Evolutionary conservation across 2,329 filamentous ascomycete genomes (phyloP), one percentile per base, ranked within the genome.

Genomic region (Aspergillus arachidicola): DNA sequence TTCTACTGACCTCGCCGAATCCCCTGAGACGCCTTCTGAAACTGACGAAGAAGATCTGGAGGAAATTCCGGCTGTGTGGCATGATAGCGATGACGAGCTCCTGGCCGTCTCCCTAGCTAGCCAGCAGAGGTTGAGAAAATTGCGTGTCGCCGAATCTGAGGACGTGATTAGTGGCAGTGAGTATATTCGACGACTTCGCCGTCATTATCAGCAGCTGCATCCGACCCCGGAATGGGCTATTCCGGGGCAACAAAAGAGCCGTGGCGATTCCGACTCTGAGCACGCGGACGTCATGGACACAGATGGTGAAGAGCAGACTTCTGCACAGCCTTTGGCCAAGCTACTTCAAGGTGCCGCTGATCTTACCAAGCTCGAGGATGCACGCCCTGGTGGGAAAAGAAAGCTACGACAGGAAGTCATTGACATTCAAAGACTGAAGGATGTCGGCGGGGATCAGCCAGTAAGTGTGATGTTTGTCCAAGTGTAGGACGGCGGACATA

Each of bases 11-110:
- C 60, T 74, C 2, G 65, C 68, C n/a, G 66, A 71, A 19, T 63
- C 68, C 54, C 70, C 82, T 66, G 75, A 79, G 68, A 74, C 75
- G 55, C 75, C 79, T 61, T 75, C 78, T 53, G 75, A 78, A 23
- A 73, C 76, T 46, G 75, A 75, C 3, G 73, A 76, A 5, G 77
- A 79, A 41, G 74, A 75, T 5, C 69, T 73, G 7, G 66, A 72
- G 9, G 67, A 72, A 34, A 59, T 65, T n/a, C 73, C 72, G 12
- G 78, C 80, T 2, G 77, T 82, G 26, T 99, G 95, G 95, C 89
- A 94, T 69, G 95, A 99, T 76, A 98, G 94, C 77, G 95, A 99
- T 72, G 95, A 99, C 74, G 95, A 98, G 74, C 87, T 92, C 59
- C 82, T 97, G 66, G 87, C 88, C 7, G 85, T 99, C 56, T 98